Evolutionary conservation across 2,329 filamentous ascomycete species (phyloP), one percentile per base, ranked within the genome.

Genomic region (Pestalotiopsis sp.): DNA sequence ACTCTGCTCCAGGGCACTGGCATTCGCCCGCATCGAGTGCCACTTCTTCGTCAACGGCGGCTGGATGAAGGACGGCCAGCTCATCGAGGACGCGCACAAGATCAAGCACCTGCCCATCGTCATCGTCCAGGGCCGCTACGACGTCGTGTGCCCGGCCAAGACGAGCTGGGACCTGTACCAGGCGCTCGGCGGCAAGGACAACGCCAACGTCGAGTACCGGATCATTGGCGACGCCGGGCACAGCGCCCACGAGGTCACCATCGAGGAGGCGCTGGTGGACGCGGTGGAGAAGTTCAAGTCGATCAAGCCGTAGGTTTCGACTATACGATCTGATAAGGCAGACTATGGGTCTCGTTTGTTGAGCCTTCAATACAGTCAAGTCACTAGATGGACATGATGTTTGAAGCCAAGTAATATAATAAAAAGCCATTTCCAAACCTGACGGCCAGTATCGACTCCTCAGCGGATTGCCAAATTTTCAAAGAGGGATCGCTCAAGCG

Each of bases 41-140:
- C 82, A 84, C 70, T 85, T 82, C 73, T 82, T 82, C 70, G 75
- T 78, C 20, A 80, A 84, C 71, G 75, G 75, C 38, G 80, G 76
- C 14, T 85, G 77, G 75, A 72, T 84, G 72, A 75, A 79, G 62
- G 81, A 83, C 14, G 81, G 80, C 0, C 80, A 83, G 67, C 71
- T 85, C 41, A 70, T 77, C 23, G 63, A 71, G 17, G 73, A 75
- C 12, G 74, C 74, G 1, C 68, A 73, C 39, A 76, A 76, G 64
- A 76, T 78, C 68, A 73, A 71, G 61, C 74, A 76, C 66, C 66
- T 77, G 3, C 73, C 76, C 3, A 77, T 74, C 14, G 71, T 77
- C 11, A 82, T 85, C 52, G 77, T 84, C 14, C 82, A 85, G 70
- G 83, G 82, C 0, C 77, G 83, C n/a, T 83, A 83, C 65, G 83